These are phyloP conservation scores for Lipomyces sp. DNA, from an alignment of 805 yeast genomes.

Conservation along the genomic window DNA sequence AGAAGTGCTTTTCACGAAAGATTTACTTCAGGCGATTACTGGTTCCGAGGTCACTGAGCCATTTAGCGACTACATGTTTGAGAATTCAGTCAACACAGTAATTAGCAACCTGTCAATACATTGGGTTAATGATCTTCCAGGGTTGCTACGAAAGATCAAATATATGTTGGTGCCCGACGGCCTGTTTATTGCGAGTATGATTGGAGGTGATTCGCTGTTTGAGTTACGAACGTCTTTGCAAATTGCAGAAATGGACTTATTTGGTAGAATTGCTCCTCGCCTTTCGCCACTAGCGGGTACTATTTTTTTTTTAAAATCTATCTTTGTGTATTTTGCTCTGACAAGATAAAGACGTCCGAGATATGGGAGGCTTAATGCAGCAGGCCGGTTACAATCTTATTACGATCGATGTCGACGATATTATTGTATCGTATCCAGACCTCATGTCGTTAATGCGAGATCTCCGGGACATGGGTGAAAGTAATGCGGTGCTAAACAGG, in stretches of 20 bases:
- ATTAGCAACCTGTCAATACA: slow-evolving; percentile 74
- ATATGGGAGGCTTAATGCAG: slow-evolving; percentile 72
- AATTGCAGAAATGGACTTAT: slow-evolving; percentile 78
- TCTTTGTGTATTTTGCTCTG: background rate
- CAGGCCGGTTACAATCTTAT: slow-evolving; percentile 78
- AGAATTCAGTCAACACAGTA: slow-evolving; percentile 64
- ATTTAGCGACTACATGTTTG: slow-evolving; percentile 36
- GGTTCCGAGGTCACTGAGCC: slow-evolving; percentile 11
- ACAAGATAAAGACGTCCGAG: slow-evolving; percentile 57
- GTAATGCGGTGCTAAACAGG: slow-evolving; percentile 60
- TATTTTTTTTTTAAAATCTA: background rate
- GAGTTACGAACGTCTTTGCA: slow-evolving; percentile 81
- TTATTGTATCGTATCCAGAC: slow-evolving; percentile 78
- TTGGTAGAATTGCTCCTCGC: slow-evolving; percentile 79
- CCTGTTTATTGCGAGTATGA: slow-evolving; percentile 76
- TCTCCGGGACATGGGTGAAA: slow-evolving; percentile 82
- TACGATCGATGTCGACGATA: slow-evolving; percentile 83
- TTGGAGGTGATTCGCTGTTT: slow-evolving; percentile 84
- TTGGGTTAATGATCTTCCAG: slow-evolving; percentile 87
- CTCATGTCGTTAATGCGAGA: slow-evolving; percentile 69
- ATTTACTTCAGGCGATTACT: slow-evolving; percentile 47
- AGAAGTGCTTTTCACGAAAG: slow-evolving; percentile 49
- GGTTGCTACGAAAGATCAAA: slow-evolving; percentile 60
- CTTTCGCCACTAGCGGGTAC: slow-evolving; percentile 70
- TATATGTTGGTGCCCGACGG: slow-evolving; percentile 75